Conservation (phyloP, 23 red algal species). For the Agarophyton chilense region DNA sequence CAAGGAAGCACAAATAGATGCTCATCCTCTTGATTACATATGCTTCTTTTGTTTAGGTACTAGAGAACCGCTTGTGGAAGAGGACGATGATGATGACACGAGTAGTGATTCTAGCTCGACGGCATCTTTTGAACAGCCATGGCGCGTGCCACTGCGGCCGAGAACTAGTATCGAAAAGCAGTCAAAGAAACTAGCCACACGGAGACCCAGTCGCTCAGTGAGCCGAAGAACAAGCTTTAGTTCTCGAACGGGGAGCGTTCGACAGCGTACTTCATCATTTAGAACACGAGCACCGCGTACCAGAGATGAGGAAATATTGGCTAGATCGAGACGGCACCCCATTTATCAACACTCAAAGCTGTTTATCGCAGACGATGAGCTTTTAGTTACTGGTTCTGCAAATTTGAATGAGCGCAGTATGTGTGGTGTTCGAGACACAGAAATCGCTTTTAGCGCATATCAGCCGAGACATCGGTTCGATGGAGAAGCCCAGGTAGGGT, state of each 20-base stretch:
- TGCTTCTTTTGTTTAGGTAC: slow-evolving; percentile 72
- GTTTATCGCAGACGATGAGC: slow-evolving; percentile 70
- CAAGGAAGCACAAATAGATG: slow-evolving; percentile 36
- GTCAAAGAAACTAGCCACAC: not conserved
- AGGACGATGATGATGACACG: not conserved
- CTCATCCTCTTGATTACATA: slow-evolving; percentile 58
- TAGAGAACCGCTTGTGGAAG: slow-evolving; percentile 34
- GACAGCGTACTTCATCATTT: slow-evolving; percentile 15
- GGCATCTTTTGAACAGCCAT: slow-evolving; percentile 41
- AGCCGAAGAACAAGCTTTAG: slow-evolving; percentile 10
- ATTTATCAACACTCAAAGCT: slow-evolving; percentile 74
- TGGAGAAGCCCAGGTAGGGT: slow-evolving; percentile 5
- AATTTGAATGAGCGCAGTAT: slow-evolving; percentile 79
- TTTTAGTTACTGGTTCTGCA: slow-evolving; percentile 60
- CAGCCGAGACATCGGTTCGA: slow-evolving; percentile 51
- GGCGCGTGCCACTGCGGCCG: slow-evolving; percentile 39
- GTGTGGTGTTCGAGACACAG: slow-evolving; percentile 75
- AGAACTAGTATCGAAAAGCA: not conserved
- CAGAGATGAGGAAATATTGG: slow-evolving; percentile 45
- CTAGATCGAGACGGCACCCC: slow-evolving; percentile 41
- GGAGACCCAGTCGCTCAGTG: not conserved
- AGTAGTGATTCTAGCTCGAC: slow-evolving; percentile 18
- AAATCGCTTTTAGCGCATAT: slow-evolving; percentile 64
- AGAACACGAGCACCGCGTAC: slow-evolving; percentile 31
- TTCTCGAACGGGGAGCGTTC: slow-evolving; percentile 5